These are phyloP conservation scores for Urtica urens DNA, from an alignment of 306 rosid genomes.

Conservation along the genomic window DNA sequence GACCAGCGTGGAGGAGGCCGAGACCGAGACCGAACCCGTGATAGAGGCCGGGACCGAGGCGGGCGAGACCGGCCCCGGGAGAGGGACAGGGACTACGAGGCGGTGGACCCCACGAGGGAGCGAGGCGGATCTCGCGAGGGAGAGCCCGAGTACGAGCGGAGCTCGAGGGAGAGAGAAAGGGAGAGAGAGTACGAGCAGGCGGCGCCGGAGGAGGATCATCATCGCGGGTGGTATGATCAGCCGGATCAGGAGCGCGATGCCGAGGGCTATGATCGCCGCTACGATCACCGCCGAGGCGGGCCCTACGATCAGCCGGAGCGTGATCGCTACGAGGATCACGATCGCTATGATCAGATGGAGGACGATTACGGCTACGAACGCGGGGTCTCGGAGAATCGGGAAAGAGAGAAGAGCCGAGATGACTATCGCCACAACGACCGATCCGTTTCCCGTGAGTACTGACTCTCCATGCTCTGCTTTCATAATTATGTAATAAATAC, in stretches of 20 bases:
- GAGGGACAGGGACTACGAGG: constrained; percentile 70
- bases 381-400: constrained; percentile 50
- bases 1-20: constrained; percentile 63
- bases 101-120: constrained; percentile 39
- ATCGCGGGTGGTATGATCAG: constrained; percentile 55
- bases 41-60: constrained; percentile 47
- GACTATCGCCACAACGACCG: constrained; percentile 56
- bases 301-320: constrained; percentile 50
- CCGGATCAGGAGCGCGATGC: constrained; percentile 55
- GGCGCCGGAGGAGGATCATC: constrained; percentile 63
- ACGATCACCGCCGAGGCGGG: constrained; percentile 47
- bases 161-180: constrained; percentile 44
- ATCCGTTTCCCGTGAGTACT: constrained; percentile 65
- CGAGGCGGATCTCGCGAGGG: constrained; percentile 61
- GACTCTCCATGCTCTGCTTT: constrained; percentile 16
- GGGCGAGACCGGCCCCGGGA: constrained; percentile 48
- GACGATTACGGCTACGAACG: constrained; percentile 52
- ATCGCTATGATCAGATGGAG: constrained; percentile 40
- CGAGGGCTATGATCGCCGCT: constrained; percentile 36
- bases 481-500: background rate
- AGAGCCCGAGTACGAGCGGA: constrained; percentile 62
- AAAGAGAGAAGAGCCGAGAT: constrained; percentile 56
- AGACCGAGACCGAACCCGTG: constrained; percentile 62
- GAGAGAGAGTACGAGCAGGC: constrained; percentile 37
- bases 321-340: constrained; percentile 33